Percentiles rank a stretch among this genome's conserved stretches.
Conservation (phyloP, 176 grass and related monocot species). For the Cenchrus fungigraminus region DNA sequence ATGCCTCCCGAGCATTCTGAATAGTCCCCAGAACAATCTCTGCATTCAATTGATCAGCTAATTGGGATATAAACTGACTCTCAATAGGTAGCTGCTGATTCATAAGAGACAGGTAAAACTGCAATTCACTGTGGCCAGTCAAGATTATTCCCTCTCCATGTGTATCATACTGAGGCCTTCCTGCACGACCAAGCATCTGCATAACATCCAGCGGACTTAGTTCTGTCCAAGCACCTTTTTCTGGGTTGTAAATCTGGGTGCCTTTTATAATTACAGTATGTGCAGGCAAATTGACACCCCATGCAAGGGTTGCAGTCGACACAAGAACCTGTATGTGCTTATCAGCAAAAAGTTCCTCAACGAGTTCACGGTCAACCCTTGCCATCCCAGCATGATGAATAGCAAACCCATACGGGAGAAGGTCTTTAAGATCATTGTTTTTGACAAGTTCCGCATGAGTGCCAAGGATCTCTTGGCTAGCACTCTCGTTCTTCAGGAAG, state of each 20-base stretch:
- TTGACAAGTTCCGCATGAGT: constrained; percentile 89
- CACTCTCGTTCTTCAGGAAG: constrained; percentile 90
- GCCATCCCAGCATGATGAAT: constrained; percentile 97
- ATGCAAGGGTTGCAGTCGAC: constrained; percentile 88
- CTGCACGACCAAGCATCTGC: constrained; percentile 99
- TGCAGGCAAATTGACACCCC: constrained; percentile 97
- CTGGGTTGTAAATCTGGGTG: constrained; percentile 96
- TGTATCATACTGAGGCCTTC: constrained; percentile 94
- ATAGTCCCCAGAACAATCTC: constrained; percentile 93
- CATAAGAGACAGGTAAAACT: constrained; percentile 96
- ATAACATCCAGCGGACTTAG: constrained; percentile 96
- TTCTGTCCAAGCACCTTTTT: constrained; percentile 97
- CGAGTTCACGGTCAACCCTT: constrained; percentile 78
- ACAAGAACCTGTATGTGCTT: constrained; percentile 95
- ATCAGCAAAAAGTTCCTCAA: constrained; percentile 90
- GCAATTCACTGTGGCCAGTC: constrained; percentile 89
- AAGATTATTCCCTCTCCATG: constrained; percentile 97
- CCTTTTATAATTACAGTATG: constrained; percentile 98
- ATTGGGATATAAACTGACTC: constrained; percentile 90
- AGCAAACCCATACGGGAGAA: constrained; percentile 94
- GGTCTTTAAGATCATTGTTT: constrained; percentile 91
- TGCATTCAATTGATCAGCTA: constrained; percentile 94
- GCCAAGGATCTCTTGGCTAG: constrained; percentile 88
- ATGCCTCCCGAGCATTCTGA: constrained; percentile 93
- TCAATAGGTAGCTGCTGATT: constrained; percentile 96